phyloP scores from a whole-genome alignment of 192 early-diverging fungal genomes.

The Coemansia sp. region DNA sequence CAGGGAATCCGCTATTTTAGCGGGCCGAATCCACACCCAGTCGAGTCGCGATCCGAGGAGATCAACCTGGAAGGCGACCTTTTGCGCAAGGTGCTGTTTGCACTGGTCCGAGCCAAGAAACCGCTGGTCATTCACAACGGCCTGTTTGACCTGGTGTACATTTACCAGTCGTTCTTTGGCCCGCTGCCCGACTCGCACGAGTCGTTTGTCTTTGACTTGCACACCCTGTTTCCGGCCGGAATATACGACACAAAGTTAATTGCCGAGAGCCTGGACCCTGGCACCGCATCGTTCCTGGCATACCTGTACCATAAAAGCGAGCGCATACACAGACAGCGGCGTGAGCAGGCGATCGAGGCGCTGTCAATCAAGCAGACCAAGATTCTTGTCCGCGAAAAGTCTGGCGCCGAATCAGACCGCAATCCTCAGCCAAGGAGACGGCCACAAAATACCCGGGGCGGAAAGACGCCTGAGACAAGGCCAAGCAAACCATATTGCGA shows the following conservation, averaged over 20 bases:
- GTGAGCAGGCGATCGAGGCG: not conserved
- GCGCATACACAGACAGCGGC: conserved; percentile 23
- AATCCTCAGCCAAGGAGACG: not conserved
- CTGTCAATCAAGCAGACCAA: conserved; percentile 22
- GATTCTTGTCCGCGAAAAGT: not conserved
- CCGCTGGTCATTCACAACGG: conserved; percentile 94
- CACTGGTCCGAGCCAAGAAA: conserved; percentile 48
- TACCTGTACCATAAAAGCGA: conserved; percentile 45
- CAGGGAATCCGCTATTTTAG: conserved; percentile 78
- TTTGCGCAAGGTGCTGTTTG: conserved; percentile 57
- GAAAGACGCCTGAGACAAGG: not conserved
- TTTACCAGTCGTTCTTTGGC: conserved; percentile 88
- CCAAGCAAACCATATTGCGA: conserved; percentile 58
- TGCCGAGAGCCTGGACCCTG: conserved; percentile 44
- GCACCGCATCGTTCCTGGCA: conserved; percentile 29
- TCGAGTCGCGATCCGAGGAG: conserved; percentile 14
- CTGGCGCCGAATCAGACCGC: not conserved
- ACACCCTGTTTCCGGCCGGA: conserved; percentile 80
- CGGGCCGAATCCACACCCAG: conserved; percentile 42
- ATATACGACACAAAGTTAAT: conserved; percentile 92
- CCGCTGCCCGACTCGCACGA: conserved; percentile 65
- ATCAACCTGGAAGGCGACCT: conserved; percentile 38
- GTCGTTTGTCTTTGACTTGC: conserved; percentile 72
- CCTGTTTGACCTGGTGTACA: conserved; percentile 84
- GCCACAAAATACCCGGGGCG: not conserved